Evolutionary conservation across 2,329 filamentous ascomycete species (phyloP).

Genomic region (Venturia nashicola): DNA sequence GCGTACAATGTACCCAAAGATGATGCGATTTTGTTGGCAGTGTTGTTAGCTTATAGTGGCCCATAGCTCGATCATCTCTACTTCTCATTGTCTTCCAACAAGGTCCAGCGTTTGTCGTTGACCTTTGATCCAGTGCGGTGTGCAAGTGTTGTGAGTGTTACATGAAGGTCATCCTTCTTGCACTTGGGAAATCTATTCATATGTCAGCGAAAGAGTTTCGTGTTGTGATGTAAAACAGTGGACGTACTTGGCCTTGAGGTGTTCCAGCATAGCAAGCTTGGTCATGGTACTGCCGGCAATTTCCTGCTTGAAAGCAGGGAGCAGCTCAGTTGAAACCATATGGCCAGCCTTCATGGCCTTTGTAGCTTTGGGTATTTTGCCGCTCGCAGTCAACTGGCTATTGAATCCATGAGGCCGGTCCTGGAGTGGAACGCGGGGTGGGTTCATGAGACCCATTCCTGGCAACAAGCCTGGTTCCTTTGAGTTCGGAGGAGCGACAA

Average conservation of each 20-base stretch:
- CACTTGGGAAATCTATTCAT: slow-evolving; percentile 50
- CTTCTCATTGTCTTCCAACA: slow-evolving; percentile 5
- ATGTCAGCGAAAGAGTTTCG: slow-evolving; percentile 7
- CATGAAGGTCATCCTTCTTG: slow-evolving; percentile 57
- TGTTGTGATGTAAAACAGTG: background rate
- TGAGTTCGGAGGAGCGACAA: slow-evolving; percentile 8
- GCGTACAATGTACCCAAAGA: background rate
- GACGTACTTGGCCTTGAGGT: slow-evolving; percentile 54
- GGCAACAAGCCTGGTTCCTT: background rate
- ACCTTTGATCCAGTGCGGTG: slow-evolving; percentile 48
- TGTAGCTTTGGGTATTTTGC: slow-evolving; percentile 15
- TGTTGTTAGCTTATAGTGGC: background rate
- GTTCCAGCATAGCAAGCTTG: slow-evolving; percentile 63
- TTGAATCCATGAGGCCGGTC: slow-evolving; percentile 13
- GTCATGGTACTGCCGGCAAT: slow-evolving; percentile 60
- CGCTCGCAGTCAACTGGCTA: slow-evolving; percentile 19
- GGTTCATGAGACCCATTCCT: slow-evolving; percentile 3
- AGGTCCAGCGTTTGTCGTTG: slow-evolving; percentile 52
- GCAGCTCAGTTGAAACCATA: slow-evolving; percentile 45
- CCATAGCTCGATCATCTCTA: background rate
- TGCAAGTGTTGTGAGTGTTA: slow-evolving; percentile 56
- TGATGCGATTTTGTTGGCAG: background rate
- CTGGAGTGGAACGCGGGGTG: slow-evolving; percentile 8
- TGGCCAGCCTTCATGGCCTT: slow-evolving; percentile 25
- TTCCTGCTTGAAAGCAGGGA: slow-evolving; percentile 56